Conservation (phyloP, 768 basidiomycete species). For the Russula brevipes region DNA sequence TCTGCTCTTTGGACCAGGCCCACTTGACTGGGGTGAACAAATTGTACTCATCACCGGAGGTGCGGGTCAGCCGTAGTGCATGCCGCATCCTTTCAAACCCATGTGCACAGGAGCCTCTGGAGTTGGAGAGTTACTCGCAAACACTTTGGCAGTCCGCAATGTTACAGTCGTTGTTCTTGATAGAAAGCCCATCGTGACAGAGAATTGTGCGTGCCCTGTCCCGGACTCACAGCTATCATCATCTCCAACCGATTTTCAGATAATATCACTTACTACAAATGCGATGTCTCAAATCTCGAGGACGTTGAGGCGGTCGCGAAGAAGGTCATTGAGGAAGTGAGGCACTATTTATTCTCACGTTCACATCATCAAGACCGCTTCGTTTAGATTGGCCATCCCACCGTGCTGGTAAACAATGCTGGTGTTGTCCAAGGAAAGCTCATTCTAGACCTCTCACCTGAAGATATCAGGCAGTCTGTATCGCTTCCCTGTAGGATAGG, state of each 20-base stretch:
- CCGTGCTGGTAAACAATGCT: conserved; percentile 91
- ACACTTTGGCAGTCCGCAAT: conserved; percentile 77
- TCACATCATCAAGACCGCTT: background rate
- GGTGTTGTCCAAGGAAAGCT: conserved; percentile 89
- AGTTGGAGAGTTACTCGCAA: conserved; percentile 81
- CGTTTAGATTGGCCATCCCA: conserved; percentile 75
- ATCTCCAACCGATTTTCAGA: conserved; percentile 38
- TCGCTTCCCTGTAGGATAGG: conserved; percentile 1
- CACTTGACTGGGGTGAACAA: conserved; percentile 82
- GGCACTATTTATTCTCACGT: conserved; percentile 10
- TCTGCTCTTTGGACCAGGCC: conserved; percentile 52
- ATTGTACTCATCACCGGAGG: conserved; percentile 91
- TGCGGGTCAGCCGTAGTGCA: conserved; percentile 32
- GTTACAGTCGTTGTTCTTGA: conserved; percentile 85
- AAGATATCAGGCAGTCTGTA: conserved; percentile 75
- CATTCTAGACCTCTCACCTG: conserved; percentile 68
- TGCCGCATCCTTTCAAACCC: background rate
- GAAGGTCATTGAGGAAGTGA: conserved; percentile 71
- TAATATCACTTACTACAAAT: conserved; percentile 81
- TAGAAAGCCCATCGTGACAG: conserved; percentile 66
- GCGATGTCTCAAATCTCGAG: conserved; percentile 87
- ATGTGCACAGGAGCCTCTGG: conserved; percentile 68
- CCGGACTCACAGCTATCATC: background rate
- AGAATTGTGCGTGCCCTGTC: conserved; percentile 55
- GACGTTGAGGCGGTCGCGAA: conserved; percentile 74